Base-by-base conservation (phyloP, 306 rosid species). In the Vachellia collinsii region DNA sequence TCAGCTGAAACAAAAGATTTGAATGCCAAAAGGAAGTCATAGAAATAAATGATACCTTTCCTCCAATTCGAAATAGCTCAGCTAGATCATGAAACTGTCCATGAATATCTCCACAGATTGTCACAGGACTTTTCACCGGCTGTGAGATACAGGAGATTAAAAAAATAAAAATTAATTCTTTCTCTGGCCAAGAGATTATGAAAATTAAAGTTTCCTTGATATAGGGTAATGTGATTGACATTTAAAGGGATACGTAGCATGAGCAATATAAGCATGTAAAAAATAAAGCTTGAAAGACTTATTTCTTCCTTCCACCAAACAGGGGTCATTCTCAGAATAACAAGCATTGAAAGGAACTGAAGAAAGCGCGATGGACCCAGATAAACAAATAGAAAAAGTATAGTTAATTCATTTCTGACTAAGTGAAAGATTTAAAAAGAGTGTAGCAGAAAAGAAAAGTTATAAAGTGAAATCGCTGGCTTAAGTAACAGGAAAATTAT, bases 31-130 rank as follows among this genome's bases (percentile, higher is more conserved):
- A 73, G 74, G 81, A 79, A 71, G 72, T 62, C 79, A 80, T 34
- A 83, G 79, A 70, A 71, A 59, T 79, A 89, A 85, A 72, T 65
- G 80, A 87, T 93, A 95, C 99, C 99, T 93, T 93, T 88, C 99
- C 99, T 83, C 99, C 99, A 79, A 95, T 95, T 84, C 90, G 98
- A 82, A 95, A 95, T 82, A 95, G 94, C 79, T 95, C 99, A 72
- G 99, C 99, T 83, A 95, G 98, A 86, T 95, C 99, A 43, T 95
- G 99, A 88, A 95, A 95, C 84, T 95, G 99, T 80, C 99, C 99
- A 80, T 95, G 99, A 82, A 95, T 95, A 89, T 95, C 99, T 1
- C 99, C 99, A 84, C 99, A 95, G 74, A 95, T 93, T 77, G 99
- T 95, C 85, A 95, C 99, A 0, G 99, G 99, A 90, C 99, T 95